A percentile compares a stretch with the other conserved stretches of the same genome.
Conservation (phyloP, 768 basidiomycete genomes). For the Multifurca ochricompacta region DNA sequence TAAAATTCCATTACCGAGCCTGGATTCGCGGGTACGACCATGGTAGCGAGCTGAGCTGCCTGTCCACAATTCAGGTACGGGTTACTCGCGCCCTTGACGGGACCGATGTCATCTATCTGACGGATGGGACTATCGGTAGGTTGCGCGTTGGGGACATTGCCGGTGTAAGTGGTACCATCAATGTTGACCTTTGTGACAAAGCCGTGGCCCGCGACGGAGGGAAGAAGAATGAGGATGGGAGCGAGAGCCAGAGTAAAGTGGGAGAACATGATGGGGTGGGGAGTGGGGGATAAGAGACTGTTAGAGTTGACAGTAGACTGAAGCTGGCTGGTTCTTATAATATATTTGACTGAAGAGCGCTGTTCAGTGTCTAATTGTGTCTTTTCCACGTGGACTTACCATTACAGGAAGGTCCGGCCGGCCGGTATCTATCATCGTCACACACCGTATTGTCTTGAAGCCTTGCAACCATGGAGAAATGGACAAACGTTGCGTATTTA, state of each 20-base stretch:
- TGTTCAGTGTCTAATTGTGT: too few species aligned
- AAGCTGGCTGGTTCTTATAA: neutral
- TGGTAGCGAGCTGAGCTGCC: conserved; percentile 38
- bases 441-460: too few species aligned
- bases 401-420: neutral
- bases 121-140: conserved; percentile 29
- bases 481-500: too few species aligned
- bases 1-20: conserved; percentile 43
- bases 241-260: neutral
- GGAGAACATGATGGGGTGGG: neutral
- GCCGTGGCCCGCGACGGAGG: conserved; percentile 15
- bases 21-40: conserved; percentile 49
- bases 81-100: conserved; percentile 49
- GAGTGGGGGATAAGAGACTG: neutral
- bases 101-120: conserved; percentile 32
- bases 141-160: conserved; percentile 12
- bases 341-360: too few species aligned
- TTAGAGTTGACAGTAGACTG: neutral
- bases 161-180: conserved; percentile 15
- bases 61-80: conserved; percentile 50
- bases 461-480: too few species aligned
- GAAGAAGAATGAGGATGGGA: conserved; percentile 23
- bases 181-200: conserved; percentile 13
- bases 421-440: too few species aligned
- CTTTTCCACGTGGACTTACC: neutral